Evolutionary conservation across 2,329 filamentous ascomycete species (phyloP).

Genomic region (Trichoderma cornu-damae): DNA sequence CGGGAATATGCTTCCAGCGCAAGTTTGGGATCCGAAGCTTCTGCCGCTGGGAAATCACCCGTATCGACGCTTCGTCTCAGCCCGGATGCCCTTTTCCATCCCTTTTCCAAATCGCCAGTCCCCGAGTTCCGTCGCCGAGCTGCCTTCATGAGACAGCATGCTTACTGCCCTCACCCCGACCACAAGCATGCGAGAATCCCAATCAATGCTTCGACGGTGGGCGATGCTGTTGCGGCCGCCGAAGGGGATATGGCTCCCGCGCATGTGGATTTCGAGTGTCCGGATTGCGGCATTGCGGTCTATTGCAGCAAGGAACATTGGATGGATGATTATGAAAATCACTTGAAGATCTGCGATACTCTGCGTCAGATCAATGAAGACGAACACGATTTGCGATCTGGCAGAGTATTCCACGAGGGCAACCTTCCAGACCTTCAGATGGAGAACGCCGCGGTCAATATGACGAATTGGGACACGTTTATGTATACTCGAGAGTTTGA

Average conservation of each 20-base stretch:
- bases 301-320: conserved; percentile 94
- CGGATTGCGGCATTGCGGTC: conserved; percentile 89
- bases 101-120: conserved; percentile 82
- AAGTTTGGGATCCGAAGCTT: conserved; percentile 27
- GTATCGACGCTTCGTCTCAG: conserved; percentile 42
- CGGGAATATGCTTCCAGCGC: conserved; percentile 32
- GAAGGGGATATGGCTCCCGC: conserved; percentile 60
- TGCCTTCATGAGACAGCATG: conserved; percentile 87
- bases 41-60: conserved; percentile 25
- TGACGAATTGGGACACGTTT: conserved; percentile 98
- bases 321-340: conserved; percentile 90
- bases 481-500: conserved; percentile 88
- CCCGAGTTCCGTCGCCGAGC: conserved; percentile 82
- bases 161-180: conserved; percentile 85
- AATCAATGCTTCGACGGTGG: conserved; percentile 58
- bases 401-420: conserved; percentile 89
- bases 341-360: conserved; percentile 87
- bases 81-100: conserved; percentile 85
- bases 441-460: conserved; percentile 88
- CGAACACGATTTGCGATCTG: conserved; percentile 88
- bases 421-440: conserved; percentile 84
- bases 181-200: conserved; percentile 72
- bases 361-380: conserved; percentile 94
- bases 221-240: conserved; percentile 51
- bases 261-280: conserved; percentile 90